Evolutionary conservation across 2,329 filamentous ascomycete genomes (phyloP), one percentile per base, ranked within the genome.

Genomic region (Leptographium procerum): DNA sequence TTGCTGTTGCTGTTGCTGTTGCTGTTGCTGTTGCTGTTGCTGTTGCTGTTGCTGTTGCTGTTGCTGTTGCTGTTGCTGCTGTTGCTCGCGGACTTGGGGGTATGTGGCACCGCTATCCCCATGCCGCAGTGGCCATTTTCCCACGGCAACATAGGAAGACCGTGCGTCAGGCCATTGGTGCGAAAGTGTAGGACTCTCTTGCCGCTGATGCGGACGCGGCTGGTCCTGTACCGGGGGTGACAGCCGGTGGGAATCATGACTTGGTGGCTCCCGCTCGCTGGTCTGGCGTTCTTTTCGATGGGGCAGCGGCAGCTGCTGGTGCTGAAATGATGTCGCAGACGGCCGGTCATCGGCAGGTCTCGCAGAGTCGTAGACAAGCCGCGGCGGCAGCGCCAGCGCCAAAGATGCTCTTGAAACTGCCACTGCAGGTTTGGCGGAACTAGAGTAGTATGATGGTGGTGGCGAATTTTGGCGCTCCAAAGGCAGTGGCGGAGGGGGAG

Each of bases 391-490:
- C 72, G 34, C 10, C 22, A 45, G 48, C 26, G 36, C 40, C 13
- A 36, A 48, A 14, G 56, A 57, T 14, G 29, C 45, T 36, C 55
- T 24, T 22, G 55, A 33, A 4, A 13, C 11, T 9, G 16, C 14
- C 52, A 11, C 28, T n/a, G 14, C 24, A 2, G 34, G 34, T 11
- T 34, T 28, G 52, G 26, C 26, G 22, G 52, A 33, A 22, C 43
- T 24, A 6, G 52, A 81, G 66, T 80, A 81, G 16, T 77, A 78
- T 3, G 70, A 67, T 4, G 71, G 68, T 5, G 70, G 71, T 28
- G 53, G 43, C 19, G 72, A 71, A 52, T 69, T 72, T 10, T 71
- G 65, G 53, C 72, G 69, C 45, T 74, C 73, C 55, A 52, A 29
- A 4, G 50, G 11, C 50, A 52, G 13, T 33, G 51, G 51, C 9